Base-by-base conservation (phyloP, 805 yeast genomes). In the Hanseniaspora osmophila region DNA sequence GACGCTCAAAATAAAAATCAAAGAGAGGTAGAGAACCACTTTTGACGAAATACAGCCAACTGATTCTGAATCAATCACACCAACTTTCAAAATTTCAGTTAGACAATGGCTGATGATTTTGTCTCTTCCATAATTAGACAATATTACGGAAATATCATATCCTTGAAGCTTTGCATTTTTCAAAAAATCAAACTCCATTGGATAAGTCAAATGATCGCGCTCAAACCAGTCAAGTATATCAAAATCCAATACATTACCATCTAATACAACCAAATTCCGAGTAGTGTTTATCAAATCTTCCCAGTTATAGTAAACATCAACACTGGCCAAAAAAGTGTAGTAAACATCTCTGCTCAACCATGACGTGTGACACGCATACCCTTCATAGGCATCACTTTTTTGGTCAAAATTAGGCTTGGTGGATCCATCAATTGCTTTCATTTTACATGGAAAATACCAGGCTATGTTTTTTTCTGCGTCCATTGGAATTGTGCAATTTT, bases 371-470 rank as follows among this genome's bases (percentile, higher is more conserved):
- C 97, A 90, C 1, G 90, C 94, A 76, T 84, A 87, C 9, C 96
- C 96, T 41, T 70, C 64, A 60, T 87, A 22, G 4, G 27, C 88
- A 57, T 78, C 77, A 37, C 13, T 4, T 16, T 13, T 16, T 51
- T 54, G 1, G 87, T 74, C 50, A 71, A 71, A 59, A 84, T 83
- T 37, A 84, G 83, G 29, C 63, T 47, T 2, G 83, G 62, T 1
- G 92, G 71, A 10, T 4, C 95, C 95, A 59, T 85, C 84, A 53
- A 76, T 81, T 38, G 67, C 63, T 44, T 75, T 67, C 30, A 83
- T 49, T 53, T 80, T 78, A 68, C 98, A 92, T 2, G 98, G 97
- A 80, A 88, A 86, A 64, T 92, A 92, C 95, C 96, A 88, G 15
- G 94, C 96, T 53, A 90, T 61, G 30, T 74, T 70, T 19, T 74